A percentile compares a stretch with the other conserved stretches of the same genome.
These are phyloP conservation scores for Ilex paraguariensis DNA, from an alignment of 305 asterid species.

Conservation along the genomic window DNA sequence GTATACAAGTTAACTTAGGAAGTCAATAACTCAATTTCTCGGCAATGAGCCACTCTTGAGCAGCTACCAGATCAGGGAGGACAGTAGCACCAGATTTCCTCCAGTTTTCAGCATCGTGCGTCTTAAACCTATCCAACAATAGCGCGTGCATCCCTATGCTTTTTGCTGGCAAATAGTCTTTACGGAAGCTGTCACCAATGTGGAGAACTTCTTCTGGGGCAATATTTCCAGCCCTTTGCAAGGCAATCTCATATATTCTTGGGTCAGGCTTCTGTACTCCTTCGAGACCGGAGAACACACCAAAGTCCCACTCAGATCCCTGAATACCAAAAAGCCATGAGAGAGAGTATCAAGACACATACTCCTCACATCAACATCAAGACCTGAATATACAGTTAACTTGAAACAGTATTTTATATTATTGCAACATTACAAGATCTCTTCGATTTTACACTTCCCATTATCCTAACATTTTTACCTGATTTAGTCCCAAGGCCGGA, in stretches of 20 bases:
- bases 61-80: slow-evolving; percentile 69
- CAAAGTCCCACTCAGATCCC: slow-evolving; percentile 96
- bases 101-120: slow-evolving; percentile 77
- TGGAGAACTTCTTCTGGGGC: slow-evolving; percentile 78
- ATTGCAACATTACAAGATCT: too few species aligned
- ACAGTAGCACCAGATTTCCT: slow-evolving; percentile 80
- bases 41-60: slow-evolving; percentile 67
- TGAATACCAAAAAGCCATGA: slow-evolving; percentile 21
- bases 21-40: slow-evolving; percentile 15
- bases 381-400: too few species aligned
- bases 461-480: slow-evolving; percentile 33
- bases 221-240: slow-evolving; percentile 67
- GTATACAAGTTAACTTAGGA: neutral
- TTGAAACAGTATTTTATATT: too few species aligned
- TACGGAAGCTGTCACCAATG: slow-evolving; percentile 86
- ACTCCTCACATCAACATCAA: too few species aligned
- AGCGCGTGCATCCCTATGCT: slow-evolving; percentile 78
- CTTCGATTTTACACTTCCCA: too few species aligned
- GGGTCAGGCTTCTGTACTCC: slow-evolving; percentile 74
- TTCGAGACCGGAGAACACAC: slow-evolving; percentile 77
- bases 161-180: slow-evolving; percentile 78
- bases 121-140: slow-evolving; percentile 73
- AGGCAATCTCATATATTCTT: slow-evolving; percentile 52
- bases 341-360: neutral
- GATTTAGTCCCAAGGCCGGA: slow-evolving; percentile 81